phyloP scores from a whole-genome alignment of 768 basidiomycete species.

The Termitomyces sp. region DNA sequence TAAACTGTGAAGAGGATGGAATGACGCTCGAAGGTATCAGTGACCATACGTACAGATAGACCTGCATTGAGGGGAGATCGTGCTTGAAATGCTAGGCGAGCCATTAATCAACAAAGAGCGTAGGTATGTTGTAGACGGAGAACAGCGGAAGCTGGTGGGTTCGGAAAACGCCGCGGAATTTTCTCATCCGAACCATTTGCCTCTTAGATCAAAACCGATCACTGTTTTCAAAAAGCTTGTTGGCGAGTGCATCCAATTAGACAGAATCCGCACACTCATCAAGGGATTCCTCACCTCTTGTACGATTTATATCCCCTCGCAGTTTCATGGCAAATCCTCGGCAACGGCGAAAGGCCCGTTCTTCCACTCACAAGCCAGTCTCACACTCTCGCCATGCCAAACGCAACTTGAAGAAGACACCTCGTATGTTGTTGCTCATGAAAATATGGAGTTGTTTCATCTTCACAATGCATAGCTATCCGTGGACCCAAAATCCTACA shows the following conservation, averaged over 20 bases:
- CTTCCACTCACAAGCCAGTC: slow-evolving; percentile 66
- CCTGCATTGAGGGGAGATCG: slow-evolving; percentile 32
- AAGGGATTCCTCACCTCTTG: neutral
- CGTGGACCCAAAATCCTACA: slow-evolving; percentile 78
- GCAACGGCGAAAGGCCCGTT: slow-evolving; percentile 82
- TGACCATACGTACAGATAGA: slow-evolving; percentile 28
- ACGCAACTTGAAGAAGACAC: slow-evolving; percentile 72
- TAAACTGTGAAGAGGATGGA: slow-evolving; percentile 28
- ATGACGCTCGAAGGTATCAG: slow-evolving; percentile 10
- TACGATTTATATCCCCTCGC: neutral
- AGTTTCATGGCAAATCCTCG: slow-evolving; percentile 85
- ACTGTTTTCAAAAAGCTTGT: neutral
- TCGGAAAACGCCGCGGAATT: slow-evolving; percentile 26
- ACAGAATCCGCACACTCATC: too few relatives aligned
- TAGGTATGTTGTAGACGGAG: slow-evolving; percentile 18
- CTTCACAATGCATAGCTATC: slow-evolving; percentile 45
- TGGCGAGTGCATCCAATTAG: neutral
- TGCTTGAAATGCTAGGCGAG: slow-evolving; percentile 34
- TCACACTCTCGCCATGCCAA: slow-evolving; percentile 74
- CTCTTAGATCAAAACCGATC: slow-evolving; percentile 4
- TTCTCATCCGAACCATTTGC: slow-evolving; percentile 5
- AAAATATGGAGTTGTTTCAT: neutral
- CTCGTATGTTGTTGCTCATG: slow-evolving; percentile 35
- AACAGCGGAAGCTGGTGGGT: slow-evolving; percentile 21
- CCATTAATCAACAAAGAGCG: slow-evolving; percentile 27